These are phyloP conservation scores for Erigeron canadensis DNA, from an alignment of 129 eudicot species.

Conservation along the genomic window DNA sequence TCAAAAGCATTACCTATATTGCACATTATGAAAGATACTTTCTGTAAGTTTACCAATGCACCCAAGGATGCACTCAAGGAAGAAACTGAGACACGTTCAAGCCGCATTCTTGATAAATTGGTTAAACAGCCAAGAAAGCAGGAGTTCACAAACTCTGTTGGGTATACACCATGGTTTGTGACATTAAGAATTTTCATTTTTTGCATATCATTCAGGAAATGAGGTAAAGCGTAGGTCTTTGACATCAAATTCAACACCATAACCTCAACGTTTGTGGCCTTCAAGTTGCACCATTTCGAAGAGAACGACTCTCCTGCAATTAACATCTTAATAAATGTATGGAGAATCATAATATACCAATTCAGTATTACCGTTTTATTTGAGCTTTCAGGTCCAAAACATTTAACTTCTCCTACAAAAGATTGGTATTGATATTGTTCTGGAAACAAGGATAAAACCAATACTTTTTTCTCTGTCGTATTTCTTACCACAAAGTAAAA, in stretches of 20 bases:
- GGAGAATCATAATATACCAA: background rate
- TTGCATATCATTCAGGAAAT: slow-evolving; percentile 33
- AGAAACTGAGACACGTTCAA: slow-evolving; percentile 36
- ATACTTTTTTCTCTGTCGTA: too few species aligned
- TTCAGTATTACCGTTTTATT: too few species aligned
- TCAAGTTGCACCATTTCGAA: slow-evolving; percentile 42
- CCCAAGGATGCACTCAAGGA: slow-evolving; percentile 23
- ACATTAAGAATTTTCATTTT: slow-evolving; percentile 40
- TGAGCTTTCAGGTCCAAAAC: background rate
- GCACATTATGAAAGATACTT: slow-evolving; percentile 43
- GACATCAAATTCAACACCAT: slow-evolving; percentile 42
- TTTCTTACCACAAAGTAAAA: too few species aligned
- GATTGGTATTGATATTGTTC: too few species aligned
- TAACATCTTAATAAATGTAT: background rate
- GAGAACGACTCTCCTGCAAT: slow-evolving; percentile 43
- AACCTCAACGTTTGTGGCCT: slow-evolving; percentile 42
- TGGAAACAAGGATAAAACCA: too few species aligned
- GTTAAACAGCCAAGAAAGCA: slow-evolving; percentile 21
- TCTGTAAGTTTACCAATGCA: slow-evolving; percentile 33
- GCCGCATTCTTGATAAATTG: slow-evolving; percentile 38
- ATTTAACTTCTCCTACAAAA: too few species aligned
- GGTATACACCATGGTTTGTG: slow-evolving; percentile 45
- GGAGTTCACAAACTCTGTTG: slow-evolving; percentile 25
- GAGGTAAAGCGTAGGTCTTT: slow-evolving; percentile 39
- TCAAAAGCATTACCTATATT: slow-evolving; percentile 35